Evolutionary conservation across 345 rosid genomes (phyloP).

Genomic region (Trapa bicornis): DNA sequence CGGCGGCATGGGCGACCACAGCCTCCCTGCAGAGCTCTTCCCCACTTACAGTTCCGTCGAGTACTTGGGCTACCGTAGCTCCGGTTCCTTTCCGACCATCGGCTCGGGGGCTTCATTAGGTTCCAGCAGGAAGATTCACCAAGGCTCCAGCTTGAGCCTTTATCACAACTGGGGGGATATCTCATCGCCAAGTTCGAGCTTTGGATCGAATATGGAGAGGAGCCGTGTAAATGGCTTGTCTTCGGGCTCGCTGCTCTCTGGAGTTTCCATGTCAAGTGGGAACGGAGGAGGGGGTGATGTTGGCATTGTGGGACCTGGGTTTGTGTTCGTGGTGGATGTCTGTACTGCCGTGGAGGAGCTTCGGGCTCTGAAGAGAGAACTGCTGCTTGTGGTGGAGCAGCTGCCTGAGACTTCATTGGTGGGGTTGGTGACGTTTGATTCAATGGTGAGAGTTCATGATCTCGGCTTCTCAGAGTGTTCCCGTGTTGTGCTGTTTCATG

Average conservation of each 20-base stretch:
- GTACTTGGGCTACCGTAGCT: constrained; percentile 15
- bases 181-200: constrained; percentile 8
- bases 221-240: constrained; percentile 30
- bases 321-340: constrained; percentile 75
- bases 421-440: constrained; percentile 60
- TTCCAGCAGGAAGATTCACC: constrained; percentile 2
- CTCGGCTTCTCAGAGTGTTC: constrained; percentile 65
- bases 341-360: constrained; percentile 63
- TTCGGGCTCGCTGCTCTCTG: constrained; percentile 35
- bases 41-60: constrained; percentile 88
- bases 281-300: constrained; percentile 14
- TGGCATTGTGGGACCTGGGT: constrained; percentile 51
- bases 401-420: constrained; percentile 69
- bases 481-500: constrained; percentile 60
- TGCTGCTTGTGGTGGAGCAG: constrained; percentile 62
- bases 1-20: constrained; percentile 60
- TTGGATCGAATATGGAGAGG: constrained; percentile 6
- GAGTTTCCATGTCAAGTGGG: constrained; percentile 14
- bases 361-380: constrained; percentile 54
- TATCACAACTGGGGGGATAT: constrained; percentile 11
- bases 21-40: constrained; percentile 93
- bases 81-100: neutral
- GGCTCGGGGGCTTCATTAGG: constrained; percentile 5
- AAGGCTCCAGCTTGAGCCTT: constrained; percentile 6
- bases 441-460: constrained; percentile 81